A percentile compares a stretch with the other conserved stretches of the same genome.
Conservation (phyloP, 352 stramenopile species). For the Vaucheria bursata region DNA sequence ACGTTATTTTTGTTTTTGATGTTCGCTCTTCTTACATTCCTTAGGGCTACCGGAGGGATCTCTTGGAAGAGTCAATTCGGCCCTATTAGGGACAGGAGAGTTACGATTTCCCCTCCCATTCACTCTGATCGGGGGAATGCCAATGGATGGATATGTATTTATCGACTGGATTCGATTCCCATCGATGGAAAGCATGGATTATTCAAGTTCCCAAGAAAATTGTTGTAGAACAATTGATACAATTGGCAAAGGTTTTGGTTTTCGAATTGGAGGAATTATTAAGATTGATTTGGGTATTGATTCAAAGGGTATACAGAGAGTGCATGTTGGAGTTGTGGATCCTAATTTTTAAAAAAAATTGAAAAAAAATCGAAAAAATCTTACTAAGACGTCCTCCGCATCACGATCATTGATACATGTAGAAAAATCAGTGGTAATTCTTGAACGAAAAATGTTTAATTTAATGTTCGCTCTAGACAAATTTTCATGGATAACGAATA, state of each 20-base stretch:
- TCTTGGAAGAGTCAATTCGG: neutral
- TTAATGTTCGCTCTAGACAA: too few species aligned
- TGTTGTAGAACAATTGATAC: neutral
- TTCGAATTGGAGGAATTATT: neutral
- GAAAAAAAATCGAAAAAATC: too few species aligned
- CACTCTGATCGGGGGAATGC: neutral
- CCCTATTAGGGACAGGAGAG: neutral
- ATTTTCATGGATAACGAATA: too few species aligned
- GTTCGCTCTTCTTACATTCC: too few species aligned
- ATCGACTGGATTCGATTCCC: too few species aligned
- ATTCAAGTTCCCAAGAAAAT: too few species aligned
- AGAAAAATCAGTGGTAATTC: too few species aligned
- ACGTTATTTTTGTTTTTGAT: too few species aligned
- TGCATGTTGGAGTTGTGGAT: slow-evolving; percentile 4
- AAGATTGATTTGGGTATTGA: slow-evolving; percentile 2
- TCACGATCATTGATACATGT: too few species aligned
- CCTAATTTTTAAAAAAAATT: slow-evolving; percentile 1
- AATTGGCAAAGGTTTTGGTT: neutral
- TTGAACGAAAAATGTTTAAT: too few species aligned
- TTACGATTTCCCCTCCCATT: neutral
- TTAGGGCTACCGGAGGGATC: neutral
- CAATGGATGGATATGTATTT: neutral
- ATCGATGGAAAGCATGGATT: too few species aligned
- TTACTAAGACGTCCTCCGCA: too few species aligned
- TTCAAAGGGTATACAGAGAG: neutral